These are phyloP conservation scores for Pseudocercospora eumusae DNA, from an alignment of 2,329 filamentous ascomycete genomes.

Conservation along the genomic window DNA sequence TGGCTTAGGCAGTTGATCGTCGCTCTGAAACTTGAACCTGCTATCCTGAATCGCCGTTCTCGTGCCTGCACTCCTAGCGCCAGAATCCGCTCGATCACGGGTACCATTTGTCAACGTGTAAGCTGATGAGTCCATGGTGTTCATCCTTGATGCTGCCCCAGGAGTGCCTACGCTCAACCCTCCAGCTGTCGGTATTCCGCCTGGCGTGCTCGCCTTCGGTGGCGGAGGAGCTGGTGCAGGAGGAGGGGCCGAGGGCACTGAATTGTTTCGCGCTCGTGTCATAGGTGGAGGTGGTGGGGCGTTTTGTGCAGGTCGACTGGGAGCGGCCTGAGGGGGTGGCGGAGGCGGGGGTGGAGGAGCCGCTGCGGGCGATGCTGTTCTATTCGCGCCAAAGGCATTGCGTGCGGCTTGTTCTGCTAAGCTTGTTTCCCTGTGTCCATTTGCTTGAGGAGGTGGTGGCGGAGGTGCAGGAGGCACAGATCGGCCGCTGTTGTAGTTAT, in stretches of 20 bases:
- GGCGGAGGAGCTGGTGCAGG: slow-evolving; percentile 37
- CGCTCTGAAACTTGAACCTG: slow-evolving; percentile 84
- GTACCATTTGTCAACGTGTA: slow-evolving; percentile 46
- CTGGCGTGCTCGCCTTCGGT: slow-evolving; percentile 33
- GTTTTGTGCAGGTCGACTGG: slow-evolving; percentile 39
- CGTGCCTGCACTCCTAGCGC: slow-evolving; percentile 25
- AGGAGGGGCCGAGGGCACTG: slow-evolving; percentile 35
- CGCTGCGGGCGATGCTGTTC: slow-evolving; percentile 41
- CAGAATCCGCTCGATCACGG: slow-evolving; percentile 28
- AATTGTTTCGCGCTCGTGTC: slow-evolving; percentile 16
- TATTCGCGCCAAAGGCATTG: slow-evolving; percentile 52
- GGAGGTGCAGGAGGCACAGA: slow-evolving; percentile 62
- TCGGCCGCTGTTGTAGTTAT: slow-evolving; percentile 20
- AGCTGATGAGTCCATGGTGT: slow-evolving; percentile 33
- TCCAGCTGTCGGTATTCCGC: slow-evolving; percentile 36
- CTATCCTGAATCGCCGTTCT: slow-evolving; percentile 55
- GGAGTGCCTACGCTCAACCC: slow-evolving; percentile 26
- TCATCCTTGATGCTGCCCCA: slow-evolving; percentile 17
- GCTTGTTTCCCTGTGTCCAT: slow-evolving; percentile 45
- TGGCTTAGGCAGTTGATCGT: slow-evolving; percentile 79
- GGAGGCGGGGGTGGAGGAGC: slow-evolving; percentile 45
- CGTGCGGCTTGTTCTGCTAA: slow-evolving; percentile 62
- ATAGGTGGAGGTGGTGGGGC: slow-evolving; percentile 48
- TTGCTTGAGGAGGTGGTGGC: slow-evolving; percentile 40
- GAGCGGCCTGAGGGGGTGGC: slow-evolving; percentile 38